phyloP scores from a whole-genome alignment of 1,284 basidiomycete species.

The Salmacisia buchloeana region DNA sequence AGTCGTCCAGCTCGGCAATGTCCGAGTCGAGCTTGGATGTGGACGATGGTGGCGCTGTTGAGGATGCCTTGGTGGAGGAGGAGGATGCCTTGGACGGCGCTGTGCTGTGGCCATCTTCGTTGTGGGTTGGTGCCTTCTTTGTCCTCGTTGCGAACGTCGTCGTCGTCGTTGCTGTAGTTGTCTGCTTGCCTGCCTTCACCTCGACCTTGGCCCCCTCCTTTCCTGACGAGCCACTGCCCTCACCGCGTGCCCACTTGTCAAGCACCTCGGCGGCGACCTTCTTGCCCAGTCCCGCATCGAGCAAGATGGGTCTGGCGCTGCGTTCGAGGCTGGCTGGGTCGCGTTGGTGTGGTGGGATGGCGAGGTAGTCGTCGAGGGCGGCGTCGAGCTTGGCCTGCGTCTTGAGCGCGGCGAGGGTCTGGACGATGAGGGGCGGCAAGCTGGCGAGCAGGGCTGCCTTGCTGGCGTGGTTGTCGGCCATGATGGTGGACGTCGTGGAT shows the following conservation, averaged over 20 bases:
- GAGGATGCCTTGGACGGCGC: neutral
- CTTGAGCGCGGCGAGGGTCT: conserved; percentile 23
- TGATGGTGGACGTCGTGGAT: neutral
- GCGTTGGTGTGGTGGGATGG: neutral
- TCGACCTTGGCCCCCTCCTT: neutral
- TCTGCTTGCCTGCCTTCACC: neutral
- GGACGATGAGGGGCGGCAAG: neutral
- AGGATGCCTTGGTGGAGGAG: too few species aligned
- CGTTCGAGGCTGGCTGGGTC: conserved; percentile 17
- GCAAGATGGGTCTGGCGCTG: conserved; percentile 24
- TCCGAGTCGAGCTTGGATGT: neutral
- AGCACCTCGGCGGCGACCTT: conserved; percentile 23
- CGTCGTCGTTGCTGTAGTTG: neutral
- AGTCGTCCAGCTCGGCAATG: neutral
- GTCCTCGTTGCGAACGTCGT: conserved; percentile 13
- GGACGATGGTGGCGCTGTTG: too few species aligned
- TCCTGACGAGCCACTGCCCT: neutral
- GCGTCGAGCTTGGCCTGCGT: conserved; percentile 27
- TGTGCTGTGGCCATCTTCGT: too few species aligned
- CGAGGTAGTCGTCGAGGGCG: conserved; percentile 13
- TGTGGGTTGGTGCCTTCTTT: neutral
- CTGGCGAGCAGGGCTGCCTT: neutral
- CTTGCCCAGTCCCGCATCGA: conserved; percentile 33
- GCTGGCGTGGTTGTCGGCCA: neutral
- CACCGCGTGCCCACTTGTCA: neutral